phyloP scores from a whole-genome alignment of 257 asterid genomes.

The Nicotiana tabacum region DNA sequence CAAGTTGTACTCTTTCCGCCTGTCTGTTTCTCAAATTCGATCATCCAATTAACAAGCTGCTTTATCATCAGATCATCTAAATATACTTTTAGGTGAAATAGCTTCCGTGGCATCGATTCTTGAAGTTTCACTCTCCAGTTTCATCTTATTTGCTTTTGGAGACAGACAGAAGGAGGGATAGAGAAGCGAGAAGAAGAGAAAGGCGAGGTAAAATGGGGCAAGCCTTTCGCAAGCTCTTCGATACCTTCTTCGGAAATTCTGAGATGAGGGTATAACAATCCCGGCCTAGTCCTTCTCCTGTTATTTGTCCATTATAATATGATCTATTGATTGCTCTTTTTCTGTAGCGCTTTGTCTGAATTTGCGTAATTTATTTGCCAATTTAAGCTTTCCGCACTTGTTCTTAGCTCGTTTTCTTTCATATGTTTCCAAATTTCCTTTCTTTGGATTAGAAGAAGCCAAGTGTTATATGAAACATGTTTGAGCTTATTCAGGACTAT shows the following conservation, averaged over 20 bases:
- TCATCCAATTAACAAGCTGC: not conserved
- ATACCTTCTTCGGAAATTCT: conserved; percentile 86
- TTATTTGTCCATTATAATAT: not conserved
- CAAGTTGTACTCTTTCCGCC: not conserved
- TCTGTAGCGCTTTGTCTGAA: not conserved
- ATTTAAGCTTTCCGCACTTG: not conserved
- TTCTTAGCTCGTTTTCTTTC: not conserved
- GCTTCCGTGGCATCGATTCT: not conserved
- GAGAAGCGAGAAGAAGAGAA: not conserved
- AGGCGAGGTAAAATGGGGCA: conserved; percentile 57
- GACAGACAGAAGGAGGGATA: not conserved
- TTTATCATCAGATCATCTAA: not conserved
- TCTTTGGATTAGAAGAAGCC: not conserved
- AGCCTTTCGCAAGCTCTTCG: conserved; percentile 97
- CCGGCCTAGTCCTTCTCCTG: not conserved
- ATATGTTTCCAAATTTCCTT: not conserved
- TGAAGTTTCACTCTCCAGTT: not conserved
- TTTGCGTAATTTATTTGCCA: not conserved
- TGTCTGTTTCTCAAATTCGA: not conserved
- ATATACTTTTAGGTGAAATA: not conserved
- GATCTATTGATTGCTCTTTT: not conserved
- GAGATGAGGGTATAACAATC: conserved; percentile 74
- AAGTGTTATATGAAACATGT: not conserved
- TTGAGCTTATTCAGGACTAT: not conserved
- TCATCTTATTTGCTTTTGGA: not conserved